Conservation (phyloP, 768 basidiomycete genomes). For the Rhodotorula graminis region DNA sequence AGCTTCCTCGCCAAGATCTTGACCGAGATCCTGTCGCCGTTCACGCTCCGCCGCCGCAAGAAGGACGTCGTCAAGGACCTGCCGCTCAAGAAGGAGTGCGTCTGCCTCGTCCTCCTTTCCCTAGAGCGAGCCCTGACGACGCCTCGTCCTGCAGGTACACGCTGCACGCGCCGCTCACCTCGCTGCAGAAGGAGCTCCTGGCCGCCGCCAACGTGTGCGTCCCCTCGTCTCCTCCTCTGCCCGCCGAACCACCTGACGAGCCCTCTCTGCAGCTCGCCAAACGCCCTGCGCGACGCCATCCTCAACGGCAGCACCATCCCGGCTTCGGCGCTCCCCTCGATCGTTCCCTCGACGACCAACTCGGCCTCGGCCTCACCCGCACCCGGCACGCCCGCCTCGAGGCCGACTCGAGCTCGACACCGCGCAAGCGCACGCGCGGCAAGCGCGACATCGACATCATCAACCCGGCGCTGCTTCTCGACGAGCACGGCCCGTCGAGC, state of each 20-base stretch:
- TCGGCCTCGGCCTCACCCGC: not conserved
- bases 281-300: not conserved
- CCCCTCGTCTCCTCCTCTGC: constrained; percentile 46
- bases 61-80: constrained; percentile 82
- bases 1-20: constrained; percentile 37
- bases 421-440: constrained; percentile 3
- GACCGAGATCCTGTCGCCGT: constrained; percentile 80
- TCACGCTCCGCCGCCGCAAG: constrained; percentile 86
- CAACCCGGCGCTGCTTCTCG: not conserved
- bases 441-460: not conserved
- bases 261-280: not conserved
- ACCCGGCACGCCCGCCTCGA: not conserved
- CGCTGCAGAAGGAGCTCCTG: constrained; percentile 77
- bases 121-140: constrained; percentile 56
- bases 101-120: not conserved
- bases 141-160: constrained; percentile 67
- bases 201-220: constrained; percentile 69
- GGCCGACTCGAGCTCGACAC: not conserved
- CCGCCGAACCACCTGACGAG: constrained; percentile 49
- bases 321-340: not conserved
- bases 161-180: constrained; percentile 80
- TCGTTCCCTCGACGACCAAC: not conserved
- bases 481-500: not conserved
- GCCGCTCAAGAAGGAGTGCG: constrained; percentile 55
- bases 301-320: not conserved